Evolutionary conservation across 768 basidiomycete genomes (phyloP), one percentile per base, ranked within the genome.

Genomic region (Gloeostereum incarnatum): DNA sequence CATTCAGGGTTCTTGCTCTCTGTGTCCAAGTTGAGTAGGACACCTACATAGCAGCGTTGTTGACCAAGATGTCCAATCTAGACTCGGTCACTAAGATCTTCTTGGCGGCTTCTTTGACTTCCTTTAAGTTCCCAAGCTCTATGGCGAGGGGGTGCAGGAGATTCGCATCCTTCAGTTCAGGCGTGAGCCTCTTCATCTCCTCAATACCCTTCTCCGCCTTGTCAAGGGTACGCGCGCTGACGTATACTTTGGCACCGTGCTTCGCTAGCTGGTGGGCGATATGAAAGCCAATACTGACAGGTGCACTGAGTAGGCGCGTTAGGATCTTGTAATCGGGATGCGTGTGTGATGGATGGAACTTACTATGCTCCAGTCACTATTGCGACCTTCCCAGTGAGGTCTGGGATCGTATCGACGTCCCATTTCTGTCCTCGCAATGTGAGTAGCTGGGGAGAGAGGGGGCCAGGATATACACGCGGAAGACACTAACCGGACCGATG

Each of bases 241-340:
- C 54, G 43, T 68, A 67, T 5, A 71, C 61, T 39, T 63, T 69
- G 4, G 69, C 68, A 9, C 69, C 66, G 14, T 52, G 51, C 4
- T 51, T 48, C 2, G 56, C 62, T 14, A 72, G 61, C 32, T 60
- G 58, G 26, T 57, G 55, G 23, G 62, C 57, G 1, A 61, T 65
- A 1, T 55, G 52, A 35, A 58, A 60, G 0, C 70, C 70, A 4
- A 69, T 53, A 1, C 69, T 65, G 1, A 56, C 38, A 2, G 25
- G 14, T 20, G 25, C 21, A n/a, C 38, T 39, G 23, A n/a, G n/a
- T n/a, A n/a, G n/a, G n/a, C n/a, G n/a, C n/a, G n/a, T n/a, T n/a
- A n/a, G n/a, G n/a, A n/a, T n/a, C n/a, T n/a, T n/a, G n/a, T n/a
- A n/a, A n/a, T n/a, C n/a, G n/a, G n/a, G n/a, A n/a, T n/a, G n/a